Base-by-base conservation (phyloP, 805 yeast genomes). In the Barnettozyma pratensis region DNA sequence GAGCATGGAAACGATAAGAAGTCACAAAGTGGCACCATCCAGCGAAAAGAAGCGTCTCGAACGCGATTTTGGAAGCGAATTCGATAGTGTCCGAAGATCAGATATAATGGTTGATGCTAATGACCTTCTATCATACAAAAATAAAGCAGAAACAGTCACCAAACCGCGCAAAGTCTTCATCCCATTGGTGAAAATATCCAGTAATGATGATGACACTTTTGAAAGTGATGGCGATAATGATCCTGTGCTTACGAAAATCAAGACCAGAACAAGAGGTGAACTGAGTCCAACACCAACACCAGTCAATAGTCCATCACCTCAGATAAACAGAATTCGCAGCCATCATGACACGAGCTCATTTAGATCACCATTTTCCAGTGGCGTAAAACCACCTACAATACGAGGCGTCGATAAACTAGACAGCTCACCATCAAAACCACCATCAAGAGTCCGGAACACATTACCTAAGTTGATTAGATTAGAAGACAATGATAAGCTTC, bases 21-120 rank as follows among this genome's bases (percentile, higher is more conserved):
- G 9, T 7, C 38, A 14, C 9, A 36, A 7, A 36, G 19, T 12
- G 38, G 38, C 14, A n/a, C 25, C 38, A 36, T 7, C 8, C 19
- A 36, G 38, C 8, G 39, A 37, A 27, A 32, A 34, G 37, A n/a
- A 5, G 11, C 9, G 19, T 6, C 47, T 54, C 7, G 57, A 50
- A 26, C 30, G 25, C 27, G 64, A 60, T 42, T 54, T 57, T 30
- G 52, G 49, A 8, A 57, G 55, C 4, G 64, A 60, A 48, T 59
- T 60, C 39, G 50, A 39, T 10, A 37, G 42, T 7, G 41, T 60
- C 9, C 47, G 63, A 46, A 46, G 51, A n/a, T 49, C 62, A 2
- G 34, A 36, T 7, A 14, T 51, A 12, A 35, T 46, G 4, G 60
- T 52, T 4, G 37, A 45, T 41, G 49, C 42, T 8, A 44, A 48